phyloP scores from a whole-genome alignment of 768 basidiomycete species.

The Coprinopsis cinerea region DNA sequence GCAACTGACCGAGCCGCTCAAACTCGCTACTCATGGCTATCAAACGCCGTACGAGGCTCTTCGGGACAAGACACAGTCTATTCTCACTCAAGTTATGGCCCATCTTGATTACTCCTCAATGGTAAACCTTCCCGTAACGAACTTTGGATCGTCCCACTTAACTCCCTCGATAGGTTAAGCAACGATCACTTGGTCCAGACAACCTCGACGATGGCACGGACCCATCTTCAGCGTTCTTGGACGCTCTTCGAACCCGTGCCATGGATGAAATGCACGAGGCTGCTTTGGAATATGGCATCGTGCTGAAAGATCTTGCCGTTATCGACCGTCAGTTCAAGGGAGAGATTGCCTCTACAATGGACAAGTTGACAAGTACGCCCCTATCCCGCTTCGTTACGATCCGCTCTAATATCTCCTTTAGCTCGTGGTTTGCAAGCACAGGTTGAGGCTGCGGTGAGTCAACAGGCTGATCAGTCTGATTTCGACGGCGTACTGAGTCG shows the following conservation, averaged over 20 bases:
- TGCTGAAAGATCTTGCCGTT: conserved; percentile 82
- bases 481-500: neutral
- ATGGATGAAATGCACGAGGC: conserved; percentile 85
- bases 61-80: conserved; percentile 79
- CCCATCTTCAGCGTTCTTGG: conserved; percentile 70
- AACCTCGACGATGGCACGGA: conserved; percentile 67
- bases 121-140: conserved; percentile 19
- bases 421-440: conserved; percentile 82
- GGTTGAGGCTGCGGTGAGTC: conserved; percentile 73
- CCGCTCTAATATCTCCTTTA: conserved; percentile 15
- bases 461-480: neutral
- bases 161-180: conserved; percentile 58
- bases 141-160: neutral
- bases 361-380: conserved; percentile 56
- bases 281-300: conserved; percentile 78
- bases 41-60: conserved; percentile 77
- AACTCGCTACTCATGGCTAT: conserved; percentile 81
- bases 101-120: conserved; percentile 53
- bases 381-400: neutral
- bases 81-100: conserved; percentile 80
- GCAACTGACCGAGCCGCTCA: conserved; percentile 45
- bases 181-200: conserved; percentile 72
- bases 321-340: conserved; percentile 88
- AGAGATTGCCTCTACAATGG: conserved; percentile 81
- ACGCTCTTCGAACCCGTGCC: conserved; percentile 73